Percentiles rank a stretch among this genome's conserved stretches.
Conservation (phyloP, 148 eudicot genomes). For the Rhododendron molle region DNA sequence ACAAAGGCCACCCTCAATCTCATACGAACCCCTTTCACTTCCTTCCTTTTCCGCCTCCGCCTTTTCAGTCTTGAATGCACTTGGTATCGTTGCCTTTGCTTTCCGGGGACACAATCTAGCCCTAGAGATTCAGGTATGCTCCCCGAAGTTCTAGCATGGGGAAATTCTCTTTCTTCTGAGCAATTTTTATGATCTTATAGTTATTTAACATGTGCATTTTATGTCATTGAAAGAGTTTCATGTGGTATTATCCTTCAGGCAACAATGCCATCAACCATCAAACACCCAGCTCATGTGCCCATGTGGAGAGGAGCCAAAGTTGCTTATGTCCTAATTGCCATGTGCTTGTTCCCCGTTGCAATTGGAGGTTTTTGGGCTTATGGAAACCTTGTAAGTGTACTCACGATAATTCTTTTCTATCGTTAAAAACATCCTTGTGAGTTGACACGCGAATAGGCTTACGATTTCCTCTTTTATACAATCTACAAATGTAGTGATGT, state of each 20-base stretch:
- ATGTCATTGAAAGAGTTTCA: background rate
- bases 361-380: constrained; percentile 99
- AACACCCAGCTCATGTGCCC: constrained; percentile 97
- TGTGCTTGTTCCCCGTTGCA: constrained; percentile 91
- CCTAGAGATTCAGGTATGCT: constrained; percentile 87
- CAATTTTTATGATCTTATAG: background rate
- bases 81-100: constrained; percentile 94
- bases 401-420: background rate
- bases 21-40: constrained; percentile 64
- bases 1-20: constrained; percentile 62
- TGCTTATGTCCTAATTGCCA: constrained; percentile 85
- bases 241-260: constrained; percentile 37
- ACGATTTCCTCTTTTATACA: no score
- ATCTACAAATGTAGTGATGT: background rate
- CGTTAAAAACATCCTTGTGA: background rate
- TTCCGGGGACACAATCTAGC: constrained; percentile 91
- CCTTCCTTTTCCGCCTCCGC: constrained; percentile 64
- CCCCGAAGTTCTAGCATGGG: background rate
- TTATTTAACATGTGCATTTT: background rate
- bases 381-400: constrained; percentile 77
- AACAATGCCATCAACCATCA: constrained; percentile 97
- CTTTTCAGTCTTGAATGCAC: constrained; percentile 79
- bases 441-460: background rate
- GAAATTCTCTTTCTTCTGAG: background rate
- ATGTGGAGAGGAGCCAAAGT: constrained; percentile 99